phyloP scores from a whole-genome alignment of 192 early-diverging fungal species.

The Umbelopsis isabellina region DNA sequence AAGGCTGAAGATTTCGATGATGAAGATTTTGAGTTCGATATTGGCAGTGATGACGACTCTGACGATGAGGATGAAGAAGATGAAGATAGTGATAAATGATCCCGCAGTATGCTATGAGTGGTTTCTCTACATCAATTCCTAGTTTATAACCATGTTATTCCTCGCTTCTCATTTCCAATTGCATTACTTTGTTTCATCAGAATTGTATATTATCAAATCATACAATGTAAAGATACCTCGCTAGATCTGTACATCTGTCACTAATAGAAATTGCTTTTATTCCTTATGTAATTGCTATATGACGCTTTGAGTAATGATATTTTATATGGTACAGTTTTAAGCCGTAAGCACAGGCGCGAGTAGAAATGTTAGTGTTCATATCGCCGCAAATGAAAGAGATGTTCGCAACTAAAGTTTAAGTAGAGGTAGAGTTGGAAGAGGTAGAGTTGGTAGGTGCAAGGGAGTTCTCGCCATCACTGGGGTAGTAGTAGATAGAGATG shows the following conservation, averaged over 20 bases:
- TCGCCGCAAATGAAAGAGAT: no score
- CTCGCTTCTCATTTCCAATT: not conserved
- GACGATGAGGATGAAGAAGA: constrained; percentile 62
- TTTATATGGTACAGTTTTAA: no score
- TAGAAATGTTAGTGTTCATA: not conserved
- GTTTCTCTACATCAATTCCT: not conserved
- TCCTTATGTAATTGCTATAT: not conserved
- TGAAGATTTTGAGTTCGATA: constrained; percentile 38
- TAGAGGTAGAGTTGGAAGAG: not conserved
- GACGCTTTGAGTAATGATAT: no score
- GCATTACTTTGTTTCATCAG: not conserved
- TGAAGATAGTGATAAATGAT: constrained; percentile 44
- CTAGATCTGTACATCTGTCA: not conserved
- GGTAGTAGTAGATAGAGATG: constrained; percentile 80
- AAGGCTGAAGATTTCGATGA: constrained; percentile 52
- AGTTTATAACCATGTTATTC: not conserved
- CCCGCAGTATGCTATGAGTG: no score
- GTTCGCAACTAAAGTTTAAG: not conserved
- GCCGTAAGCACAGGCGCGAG: not conserved
- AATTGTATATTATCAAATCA: constrained; percentile 15
- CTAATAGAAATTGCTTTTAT: not conserved
- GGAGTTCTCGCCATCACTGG: constrained; percentile 21
- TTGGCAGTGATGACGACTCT: constrained; percentile 46
- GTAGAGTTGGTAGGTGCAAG: constrained; percentile 8
- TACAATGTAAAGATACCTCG: constrained; percentile 14